Conservation (phyloP, 345 rosid species). For the Psidium guajava region DNA sequence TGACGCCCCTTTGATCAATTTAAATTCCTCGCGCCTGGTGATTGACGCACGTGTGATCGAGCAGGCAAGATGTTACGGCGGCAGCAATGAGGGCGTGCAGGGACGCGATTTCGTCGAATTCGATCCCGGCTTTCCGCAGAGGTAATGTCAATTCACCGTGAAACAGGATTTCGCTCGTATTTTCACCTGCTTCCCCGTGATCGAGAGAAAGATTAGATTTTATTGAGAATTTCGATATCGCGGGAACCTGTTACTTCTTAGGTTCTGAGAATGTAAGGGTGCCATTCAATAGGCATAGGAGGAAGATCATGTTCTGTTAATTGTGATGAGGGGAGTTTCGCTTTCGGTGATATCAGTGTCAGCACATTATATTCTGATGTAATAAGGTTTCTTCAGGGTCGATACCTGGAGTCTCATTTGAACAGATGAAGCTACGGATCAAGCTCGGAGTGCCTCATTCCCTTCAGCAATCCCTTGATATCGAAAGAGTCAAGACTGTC, state of each 20-base stretch:
- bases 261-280: neutral
- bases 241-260: neutral
- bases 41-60: neutral
- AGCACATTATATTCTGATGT: neutral
- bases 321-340: neutral
- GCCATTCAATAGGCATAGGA: neutral
- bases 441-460: constrained; percentile 87
- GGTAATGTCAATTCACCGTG: constrained; percentile 14
- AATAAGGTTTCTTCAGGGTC: constrained; percentile 45
- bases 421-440: constrained; percentile 75
- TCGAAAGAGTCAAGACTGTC: constrained; percentile 59
- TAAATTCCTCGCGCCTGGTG: neutral
- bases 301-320: neutral
- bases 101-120: constrained; percentile 90
- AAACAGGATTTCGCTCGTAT: neutral
- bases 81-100: constrained; percentile 86
- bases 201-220: neutral
- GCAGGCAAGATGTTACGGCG: constrained; percentile 68
- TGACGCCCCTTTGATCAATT: neutral
- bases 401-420: constrained; percentile 78
- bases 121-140: constrained; percentile 88
- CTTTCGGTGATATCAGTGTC: neutral
- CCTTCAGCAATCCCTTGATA: constrained; percentile 60
- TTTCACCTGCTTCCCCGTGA: neutral
- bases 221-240: neutral